Evolutionary conservation across 2,329 filamentous ascomycete genomes (phyloP).

Genomic region (Penicillium janthinellum): DNA sequence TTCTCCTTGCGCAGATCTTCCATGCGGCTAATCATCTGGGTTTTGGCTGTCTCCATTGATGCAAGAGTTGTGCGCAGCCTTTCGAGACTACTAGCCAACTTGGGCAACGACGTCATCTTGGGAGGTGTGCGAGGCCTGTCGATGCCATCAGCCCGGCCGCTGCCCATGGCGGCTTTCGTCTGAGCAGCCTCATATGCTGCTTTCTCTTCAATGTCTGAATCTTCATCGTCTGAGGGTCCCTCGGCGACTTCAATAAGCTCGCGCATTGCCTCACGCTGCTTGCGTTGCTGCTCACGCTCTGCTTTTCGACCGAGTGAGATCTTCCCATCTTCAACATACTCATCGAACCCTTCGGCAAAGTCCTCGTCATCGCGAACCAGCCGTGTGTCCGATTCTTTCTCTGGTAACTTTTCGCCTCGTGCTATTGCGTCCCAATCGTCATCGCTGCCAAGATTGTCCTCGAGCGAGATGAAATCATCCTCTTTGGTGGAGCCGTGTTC

Average conservation of each 20-base stretch:
- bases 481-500: slow-evolving; percentile 65
- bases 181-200: slow-evolving; percentile 87
- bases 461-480: slow-evolving; percentile 52
- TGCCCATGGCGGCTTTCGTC: slow-evolving; percentile 77
- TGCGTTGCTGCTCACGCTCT: slow-evolving; percentile 68
- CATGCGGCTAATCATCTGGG: slow-evolving; percentile 63
- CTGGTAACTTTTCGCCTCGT: slow-evolving; percentile 54
- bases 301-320: slow-evolving; percentile 78
- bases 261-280: slow-evolving; percentile 75
- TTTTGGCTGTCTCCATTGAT: slow-evolving; percentile 65
- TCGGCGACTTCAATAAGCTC: slow-evolving; percentile 81
- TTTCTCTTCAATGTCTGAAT: slow-evolving; percentile 64
- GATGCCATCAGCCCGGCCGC: slow-evolving; percentile 38
- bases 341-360: slow-evolving; percentile 88
- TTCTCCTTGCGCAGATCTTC: slow-evolving; percentile 70
- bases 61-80: slow-evolving; percentile 63
- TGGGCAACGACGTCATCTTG: slow-evolving; percentile 76
- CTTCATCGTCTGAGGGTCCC: slow-evolving; percentile 62
- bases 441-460: slow-evolving; percentile 42
- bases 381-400: slow-evolving; percentile 68
- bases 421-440: slow-evolving; percentile 48
- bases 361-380: slow-evolving; percentile 87
- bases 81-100: slow-evolving; percentile 67
- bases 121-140: slow-evolving; percentile 62
- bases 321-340: slow-evolving; percentile 82